phyloP scores from a whole-genome alignment of 352 stramenopile genomes.

The Plasmopara viticola region DNA sequence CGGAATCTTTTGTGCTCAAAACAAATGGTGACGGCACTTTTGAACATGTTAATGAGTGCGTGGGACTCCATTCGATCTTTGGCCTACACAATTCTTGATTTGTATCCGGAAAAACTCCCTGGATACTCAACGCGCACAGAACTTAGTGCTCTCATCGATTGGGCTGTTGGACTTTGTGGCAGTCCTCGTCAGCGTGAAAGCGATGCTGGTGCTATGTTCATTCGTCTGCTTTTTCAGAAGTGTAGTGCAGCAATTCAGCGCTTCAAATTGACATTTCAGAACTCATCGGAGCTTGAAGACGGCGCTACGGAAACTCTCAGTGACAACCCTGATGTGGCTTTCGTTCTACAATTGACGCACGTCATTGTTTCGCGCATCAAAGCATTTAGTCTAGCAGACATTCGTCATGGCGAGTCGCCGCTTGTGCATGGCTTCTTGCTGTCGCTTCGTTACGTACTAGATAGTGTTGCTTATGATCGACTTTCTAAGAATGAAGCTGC shows the following conservation, averaged over 20 bases:
- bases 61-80: conserved; percentile 76
- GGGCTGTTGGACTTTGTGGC: conserved; percentile 59
- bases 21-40: conserved; percentile 59
- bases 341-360: conserved; percentile 52
- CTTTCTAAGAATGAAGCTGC: conserved; percentile 16
- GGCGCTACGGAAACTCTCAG: conserved; percentile 3
- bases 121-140: conserved; percentile 42
- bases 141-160: conserved; percentile 51
- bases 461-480: conserved; percentile 42
- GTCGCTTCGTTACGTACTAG: conserved; percentile 72
- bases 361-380: conserved; percentile 41
- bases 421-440: conserved; percentile 73
- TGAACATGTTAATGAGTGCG: conserved; percentile 75
- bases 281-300: conserved; percentile 1
- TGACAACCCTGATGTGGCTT: conserved; percentile 28
- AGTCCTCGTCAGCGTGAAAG: conserved; percentile 78
- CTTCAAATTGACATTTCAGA: conserved; percentile 32
- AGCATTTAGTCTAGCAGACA: conserved; percentile 23
- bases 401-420: conserved; percentile 43
- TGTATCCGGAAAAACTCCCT: conserved; percentile 56
- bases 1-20: conserved; percentile 39
- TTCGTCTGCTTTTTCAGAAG: conserved; percentile 67
- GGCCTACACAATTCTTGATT: conserved; percentile 56
- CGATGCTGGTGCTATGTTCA: conserved; percentile 80
- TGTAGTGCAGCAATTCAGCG: conserved; percentile 43